Percentiles rank a stretch among this genome's conserved stretches.
These are phyloP conservation scores for Trichoderma harzianum DNA, from an alignment of 2,329 filamentous ascomycete species.

Conservation along the genomic window DNA sequence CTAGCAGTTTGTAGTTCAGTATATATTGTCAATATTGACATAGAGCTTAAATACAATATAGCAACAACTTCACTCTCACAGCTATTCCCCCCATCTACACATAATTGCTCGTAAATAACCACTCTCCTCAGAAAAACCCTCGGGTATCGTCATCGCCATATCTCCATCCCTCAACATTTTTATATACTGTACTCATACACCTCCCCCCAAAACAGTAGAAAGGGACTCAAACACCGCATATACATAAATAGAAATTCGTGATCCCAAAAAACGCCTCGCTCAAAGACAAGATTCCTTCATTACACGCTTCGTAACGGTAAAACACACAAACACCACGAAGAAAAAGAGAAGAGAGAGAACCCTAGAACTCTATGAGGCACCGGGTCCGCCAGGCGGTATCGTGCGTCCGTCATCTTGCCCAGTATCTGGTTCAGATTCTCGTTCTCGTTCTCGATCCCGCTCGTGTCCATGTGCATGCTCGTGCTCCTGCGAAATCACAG, in stretches of 20 bases:
- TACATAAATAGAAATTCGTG: not conserved
- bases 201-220: not conserved
- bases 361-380: constrained; percentile 12
- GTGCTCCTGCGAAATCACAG: constrained; percentile 24
- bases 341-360: not conserved
- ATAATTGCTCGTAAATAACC: not conserved
- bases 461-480: constrained; percentile 20
- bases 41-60: not conserved
- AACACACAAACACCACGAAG: not conserved
- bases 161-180: not conserved
- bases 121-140: not conserved
- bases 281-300: not conserved
- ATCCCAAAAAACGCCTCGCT: constrained; percentile 15
- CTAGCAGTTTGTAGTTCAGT: not conserved
- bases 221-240: not conserved
- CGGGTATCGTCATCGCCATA: not conserved
- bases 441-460: constrained; percentile 23
- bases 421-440: constrained; percentile 25
- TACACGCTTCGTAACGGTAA: not conserved
- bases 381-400: constrained; percentile 13
- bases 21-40: not conserved
- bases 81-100: not conserved
- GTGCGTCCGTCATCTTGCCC: constrained; percentile 5
- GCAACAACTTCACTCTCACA: too few species aligned
- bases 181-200: not conserved